A percentile compares a stretch with the other conserved stretches of the same genome.
Conservation (phyloP, 176 grass and related monocot genomes). For the Eleusine coracana region DNA sequence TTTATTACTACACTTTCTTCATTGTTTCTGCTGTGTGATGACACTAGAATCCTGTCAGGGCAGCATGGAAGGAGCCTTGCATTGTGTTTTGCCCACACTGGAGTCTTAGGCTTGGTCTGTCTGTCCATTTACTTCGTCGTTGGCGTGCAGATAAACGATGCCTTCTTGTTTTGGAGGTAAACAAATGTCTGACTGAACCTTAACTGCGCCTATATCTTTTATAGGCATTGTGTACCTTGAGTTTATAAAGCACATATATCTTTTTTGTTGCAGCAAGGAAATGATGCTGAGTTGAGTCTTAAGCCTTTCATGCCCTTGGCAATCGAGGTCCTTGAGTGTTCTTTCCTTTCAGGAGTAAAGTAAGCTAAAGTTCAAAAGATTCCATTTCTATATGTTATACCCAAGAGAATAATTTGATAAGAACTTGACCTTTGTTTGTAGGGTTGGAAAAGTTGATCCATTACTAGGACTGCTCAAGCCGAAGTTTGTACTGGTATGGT, state of each 20-base stretch:
- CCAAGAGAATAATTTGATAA: slow-evolving; percentile 25
- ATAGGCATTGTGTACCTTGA: neutral
- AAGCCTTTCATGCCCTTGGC: slow-evolving; percentile 68
- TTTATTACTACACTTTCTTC: slow-evolving; percentile 11
- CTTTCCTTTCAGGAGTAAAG: slow-evolving; percentile 93
- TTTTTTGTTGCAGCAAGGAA: slow-evolving; percentile 64
- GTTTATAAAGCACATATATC: slow-evolving; percentile 30
- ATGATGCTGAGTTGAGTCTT: slow-evolving; percentile 68
- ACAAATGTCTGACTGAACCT: neutral
- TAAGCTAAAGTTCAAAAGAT: slow-evolving; percentile 38
- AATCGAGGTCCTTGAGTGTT: slow-evolving; percentile 84
- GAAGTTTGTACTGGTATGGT: slow-evolving; percentile 73
- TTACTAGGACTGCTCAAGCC: slow-evolving; percentile 67
- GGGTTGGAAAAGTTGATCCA: slow-evolving; percentile 60
- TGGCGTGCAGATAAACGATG: slow-evolving; percentile 74
- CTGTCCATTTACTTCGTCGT: slow-evolving; percentile 77
- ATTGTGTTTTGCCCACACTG: slow-evolving; percentile 82
- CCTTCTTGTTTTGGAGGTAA: slow-evolving; percentile 86
- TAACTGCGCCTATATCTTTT: neutral
- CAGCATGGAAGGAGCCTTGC: slow-evolving; percentile 84
- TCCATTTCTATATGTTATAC: slow-evolving; percentile 27
- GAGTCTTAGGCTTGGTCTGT: slow-evolving; percentile 71
- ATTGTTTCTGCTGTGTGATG: slow-evolving; percentile 24
- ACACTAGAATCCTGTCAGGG: slow-evolving; percentile 54
- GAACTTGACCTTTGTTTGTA: slow-evolving; percentile 29